These are phyloP conservation scores for Cladosporium austrohemisphaericum DNA, from an alignment of 2,329 filamentous ascomycete genomes.

Conservation along the genomic window DNA sequence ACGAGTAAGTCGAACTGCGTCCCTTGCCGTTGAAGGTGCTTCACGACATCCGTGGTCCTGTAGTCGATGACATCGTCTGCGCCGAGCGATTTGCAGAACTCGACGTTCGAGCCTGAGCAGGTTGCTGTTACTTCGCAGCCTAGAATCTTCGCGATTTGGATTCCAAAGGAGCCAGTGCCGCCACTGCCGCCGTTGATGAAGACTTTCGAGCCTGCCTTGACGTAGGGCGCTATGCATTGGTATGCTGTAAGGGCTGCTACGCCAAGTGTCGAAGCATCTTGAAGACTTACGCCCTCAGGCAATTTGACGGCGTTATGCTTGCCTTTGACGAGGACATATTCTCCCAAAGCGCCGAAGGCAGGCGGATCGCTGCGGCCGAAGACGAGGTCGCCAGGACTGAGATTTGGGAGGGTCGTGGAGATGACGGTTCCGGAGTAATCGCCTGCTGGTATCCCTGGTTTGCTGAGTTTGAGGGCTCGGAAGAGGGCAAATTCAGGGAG, in stretches of 20 bases:
- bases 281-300: constrained; percentile 32
- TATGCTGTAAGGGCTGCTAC: constrained; percentile 39
- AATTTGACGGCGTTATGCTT: constrained; percentile 29
- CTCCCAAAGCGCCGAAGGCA: constrained; percentile 35
- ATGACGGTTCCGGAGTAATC: constrained; percentile 53
- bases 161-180: constrained; percentile 56
- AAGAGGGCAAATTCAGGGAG: constrained; percentile 41
- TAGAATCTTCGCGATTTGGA: constrained; percentile 61
- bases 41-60: constrained; percentile 46
- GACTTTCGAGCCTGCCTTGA: constrained; percentile 48
- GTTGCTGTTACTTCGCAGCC: constrained; percentile 58
- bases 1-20: constrained; percentile 50
- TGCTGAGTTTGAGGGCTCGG: constrained; percentile 33
- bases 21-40: constrained; percentile 46
- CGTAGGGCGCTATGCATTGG: constrained; percentile 36
- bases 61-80: constrained; percentile 65
- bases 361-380: constrained; percentile 36
- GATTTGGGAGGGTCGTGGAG: constrained; percentile 26
- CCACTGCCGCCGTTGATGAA: constrained; percentile 65
- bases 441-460: constrained; percentile 46
- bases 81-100: constrained; percentile 56
- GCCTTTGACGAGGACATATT: constrained; percentile 33
- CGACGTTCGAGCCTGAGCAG: constrained; percentile 57
- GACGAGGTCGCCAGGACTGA: constrained; percentile 38
- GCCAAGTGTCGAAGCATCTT: constrained; percentile 37